Percentiles rank a stretch among this genome's conserved stretches.
Evolutionary conservation across 2,329 filamentous ascomycete genomes (phyloP).

Genomic region (Colletotrichum sp.): DNA sequence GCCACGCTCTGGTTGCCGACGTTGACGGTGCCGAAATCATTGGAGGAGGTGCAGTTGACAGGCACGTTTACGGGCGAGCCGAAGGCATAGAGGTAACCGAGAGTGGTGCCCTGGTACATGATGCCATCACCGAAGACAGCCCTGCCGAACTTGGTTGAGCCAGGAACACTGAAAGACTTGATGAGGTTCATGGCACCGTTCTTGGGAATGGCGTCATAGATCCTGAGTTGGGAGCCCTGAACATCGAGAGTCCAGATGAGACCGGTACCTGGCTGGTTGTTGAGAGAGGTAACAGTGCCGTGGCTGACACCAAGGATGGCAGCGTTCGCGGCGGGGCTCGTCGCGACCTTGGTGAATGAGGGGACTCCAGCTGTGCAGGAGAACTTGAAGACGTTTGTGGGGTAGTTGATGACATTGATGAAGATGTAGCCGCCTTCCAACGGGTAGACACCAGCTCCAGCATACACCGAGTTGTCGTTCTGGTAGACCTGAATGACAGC

Average conservation of each 20-base stretch:
- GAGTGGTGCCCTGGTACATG: conserved; percentile 57
- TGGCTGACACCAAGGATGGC: conserved; percentile 61
- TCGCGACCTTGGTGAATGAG: conserved; percentile 58
- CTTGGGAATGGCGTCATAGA: conserved; percentile 57
- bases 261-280: conserved; percentile 58
- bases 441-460: conserved; percentile 52
- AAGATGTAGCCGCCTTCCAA: conserved; percentile 55
- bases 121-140: conserved; percentile 63
- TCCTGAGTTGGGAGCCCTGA: conserved; percentile 54
- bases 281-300: conserved; percentile 60
- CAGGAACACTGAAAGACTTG: conserved; percentile 55
- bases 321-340: conserved; percentile 53
- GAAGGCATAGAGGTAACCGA: conserved; percentile 59
- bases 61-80: conserved; percentile 60
- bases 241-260: conserved; percentile 63
- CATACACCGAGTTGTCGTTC: conserved; percentile 50
- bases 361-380: conserved; percentile 55
- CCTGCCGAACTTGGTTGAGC: conserved; percentile 60
- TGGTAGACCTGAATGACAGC: conserved; percentile 50
- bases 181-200: conserved; percentile 52
- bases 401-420: conserved; percentile 57
- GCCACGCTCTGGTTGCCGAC: conserved; percentile 23
- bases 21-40: conserved; percentile 48
- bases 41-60: conserved; percentile 56
- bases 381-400: conserved; percentile 64